A percentile compares a stretch with the other conserved stretches of the same genome.
These are phyloP conservation scores for Penicillium cosmopolitanum DNA, from an alignment of 495 filamentous ascomycete species.

Conservation along the genomic window DNA sequence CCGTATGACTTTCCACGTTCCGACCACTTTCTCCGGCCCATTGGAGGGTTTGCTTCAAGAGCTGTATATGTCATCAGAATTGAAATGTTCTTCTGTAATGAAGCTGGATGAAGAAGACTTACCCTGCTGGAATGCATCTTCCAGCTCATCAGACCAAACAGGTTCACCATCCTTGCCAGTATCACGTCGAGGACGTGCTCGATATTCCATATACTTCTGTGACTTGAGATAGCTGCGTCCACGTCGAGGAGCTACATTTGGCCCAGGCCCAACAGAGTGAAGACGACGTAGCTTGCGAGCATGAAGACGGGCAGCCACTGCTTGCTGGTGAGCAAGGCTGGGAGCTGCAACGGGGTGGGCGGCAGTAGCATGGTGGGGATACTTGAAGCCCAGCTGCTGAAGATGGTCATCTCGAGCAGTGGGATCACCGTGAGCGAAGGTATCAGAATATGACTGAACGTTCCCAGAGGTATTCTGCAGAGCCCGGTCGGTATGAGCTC, in stretches of 20 bases:
- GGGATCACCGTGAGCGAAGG: conserved; percentile 36
- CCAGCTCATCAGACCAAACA: conserved; percentile 82
- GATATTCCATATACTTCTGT: conserved; percentile 62
- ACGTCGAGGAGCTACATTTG: conserved; percentile 35
- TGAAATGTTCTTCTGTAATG: not conserved
- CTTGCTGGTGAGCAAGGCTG: conserved; percentile 35
- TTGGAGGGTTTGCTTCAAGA: conserved; percentile 75
- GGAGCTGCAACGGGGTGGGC: conserved; percentile 36
- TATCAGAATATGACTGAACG: conserved; percentile 50
- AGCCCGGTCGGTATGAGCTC: conserved; percentile 46
- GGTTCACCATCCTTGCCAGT: conserved; percentile 57
- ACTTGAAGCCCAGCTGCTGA: conserved; percentile 46
- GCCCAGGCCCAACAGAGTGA: conserved; percentile 41
- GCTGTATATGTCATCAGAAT: conserved; percentile 52
- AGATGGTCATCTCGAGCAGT: conserved; percentile 42
- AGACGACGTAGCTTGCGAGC: conserved; percentile 43
- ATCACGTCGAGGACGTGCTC: conserved; percentile 66
- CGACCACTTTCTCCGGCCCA: conserved; percentile 79
- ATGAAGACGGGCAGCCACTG: conserved; percentile 40
- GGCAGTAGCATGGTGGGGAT: conserved; percentile 39
- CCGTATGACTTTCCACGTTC: conserved; percentile 74
- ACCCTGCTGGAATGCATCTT: conserved; percentile 92
- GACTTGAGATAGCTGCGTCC: conserved; percentile 50
- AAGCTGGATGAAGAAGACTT: conserved; percentile 25
- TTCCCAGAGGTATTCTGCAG: conserved; percentile 56